Percentiles rank a stretch among this genome's conserved stretches.
These are phyloP conservation scores for Nymphaea thermarum DNA, from an alignment of 164 flowering plant species.

Conservation along the genomic window DNA sequence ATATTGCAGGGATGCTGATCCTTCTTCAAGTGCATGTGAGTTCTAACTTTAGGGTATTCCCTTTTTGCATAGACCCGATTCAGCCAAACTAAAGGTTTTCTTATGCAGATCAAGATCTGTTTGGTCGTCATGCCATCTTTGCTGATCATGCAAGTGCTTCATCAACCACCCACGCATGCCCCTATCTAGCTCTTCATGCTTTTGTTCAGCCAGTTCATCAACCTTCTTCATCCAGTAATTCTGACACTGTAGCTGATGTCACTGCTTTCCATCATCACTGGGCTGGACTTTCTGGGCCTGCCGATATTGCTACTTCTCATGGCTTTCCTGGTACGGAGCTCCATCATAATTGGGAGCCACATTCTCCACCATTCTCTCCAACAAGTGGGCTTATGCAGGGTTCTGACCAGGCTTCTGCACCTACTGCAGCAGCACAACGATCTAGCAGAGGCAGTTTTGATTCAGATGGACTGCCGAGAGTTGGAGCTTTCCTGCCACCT, in stretches of 20 bases:
- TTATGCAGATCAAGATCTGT: conserved; percentile 10
- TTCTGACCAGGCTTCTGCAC: not conserved
- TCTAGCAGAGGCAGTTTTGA: conserved; percentile 1
- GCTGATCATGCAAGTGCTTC: conserved; percentile 4
- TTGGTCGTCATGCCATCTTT: not conserved
- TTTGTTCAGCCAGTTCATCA: conserved; percentile 4
- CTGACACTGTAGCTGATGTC: conserved; percentile 3
- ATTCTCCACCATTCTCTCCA: conserved; percentile 2
- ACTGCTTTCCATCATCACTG: conserved; percentile 4
- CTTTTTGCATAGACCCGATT: not conserved
- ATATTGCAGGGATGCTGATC: conserved; percentile 1
- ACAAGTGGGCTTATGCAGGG: not conserved
- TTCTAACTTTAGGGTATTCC: not conserved
- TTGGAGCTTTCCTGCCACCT: conserved; percentile 3
- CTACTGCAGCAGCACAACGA: not conserved
- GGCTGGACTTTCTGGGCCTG: not conserved
- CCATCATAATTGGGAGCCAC: conserved; percentile 6
- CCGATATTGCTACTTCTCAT: conserved; percentile 1
- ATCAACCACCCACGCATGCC: conserved; percentile 2
- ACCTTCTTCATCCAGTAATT: conserved; percentile 1
- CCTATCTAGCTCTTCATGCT: conserved; percentile 9
- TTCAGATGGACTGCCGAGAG: conserved; percentile 4
- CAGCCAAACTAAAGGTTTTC: not conserved
- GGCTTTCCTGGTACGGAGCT: conserved; percentile 5
- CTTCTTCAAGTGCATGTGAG: not conserved